Percentiles rank a stretch among this genome's conserved stretches.
Conservation (phyloP, 768 basidiomycete genomes). For the Butyriboletus loyo region DNA sequence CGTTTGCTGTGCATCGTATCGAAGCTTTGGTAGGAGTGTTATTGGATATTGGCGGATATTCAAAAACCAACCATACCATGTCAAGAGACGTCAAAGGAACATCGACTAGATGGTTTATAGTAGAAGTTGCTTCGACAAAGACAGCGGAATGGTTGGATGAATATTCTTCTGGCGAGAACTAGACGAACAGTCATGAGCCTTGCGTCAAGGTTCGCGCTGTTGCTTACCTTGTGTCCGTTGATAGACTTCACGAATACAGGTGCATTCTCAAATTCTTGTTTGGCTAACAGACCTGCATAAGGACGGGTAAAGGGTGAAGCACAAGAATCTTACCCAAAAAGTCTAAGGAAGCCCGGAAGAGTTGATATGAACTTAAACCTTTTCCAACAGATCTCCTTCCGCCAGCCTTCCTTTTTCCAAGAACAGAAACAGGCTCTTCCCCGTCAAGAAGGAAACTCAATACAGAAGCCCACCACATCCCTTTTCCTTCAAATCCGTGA, state of each 20-base stretch:
- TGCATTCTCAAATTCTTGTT: slow-evolving; percentile 60
- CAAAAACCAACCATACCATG: slow-evolving; percentile 46
- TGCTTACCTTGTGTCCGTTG: slow-evolving; percentile 52
- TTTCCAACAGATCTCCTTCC: slow-evolving; percentile 64
- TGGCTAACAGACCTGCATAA: slow-evolving; percentile 45
- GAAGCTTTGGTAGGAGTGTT: slow-evolving; percentile 49
- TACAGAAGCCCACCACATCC: slow-evolving; percentile 66
- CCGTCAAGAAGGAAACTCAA: slow-evolving; percentile 63
- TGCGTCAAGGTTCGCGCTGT: neutral
- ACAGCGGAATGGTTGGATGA: slow-evolving; percentile 47
- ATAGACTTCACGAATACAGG: slow-evolving; percentile 57
- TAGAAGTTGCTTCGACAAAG: slow-evolving; percentile 77
- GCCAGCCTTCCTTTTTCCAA: slow-evolving; percentile 20
- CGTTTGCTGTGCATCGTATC: slow-evolving; percentile 71
- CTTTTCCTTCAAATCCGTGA: slow-evolving; percentile 66
- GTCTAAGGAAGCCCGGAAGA: slow-evolving; percentile 82
- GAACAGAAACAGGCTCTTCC: slow-evolving; percentile 46
- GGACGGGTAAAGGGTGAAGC: neutral
- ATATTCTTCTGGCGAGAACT: slow-evolving; percentile 66
- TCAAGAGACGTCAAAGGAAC: slow-evolving; percentile 77
- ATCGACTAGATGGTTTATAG: slow-evolving; percentile 71
- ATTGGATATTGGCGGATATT: neutral
- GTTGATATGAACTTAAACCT: slow-evolving; percentile 86
- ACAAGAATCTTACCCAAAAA: slow-evolving; percentile 60
- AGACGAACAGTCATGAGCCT: slow-evolving; percentile 1